Percentiles rank a stretch among this genome's conserved stretches.
Evolutionary conservation across 2,329 filamentous ascomycete species (phyloP).

Genomic region (Amesomyces nigricolor): DNA sequence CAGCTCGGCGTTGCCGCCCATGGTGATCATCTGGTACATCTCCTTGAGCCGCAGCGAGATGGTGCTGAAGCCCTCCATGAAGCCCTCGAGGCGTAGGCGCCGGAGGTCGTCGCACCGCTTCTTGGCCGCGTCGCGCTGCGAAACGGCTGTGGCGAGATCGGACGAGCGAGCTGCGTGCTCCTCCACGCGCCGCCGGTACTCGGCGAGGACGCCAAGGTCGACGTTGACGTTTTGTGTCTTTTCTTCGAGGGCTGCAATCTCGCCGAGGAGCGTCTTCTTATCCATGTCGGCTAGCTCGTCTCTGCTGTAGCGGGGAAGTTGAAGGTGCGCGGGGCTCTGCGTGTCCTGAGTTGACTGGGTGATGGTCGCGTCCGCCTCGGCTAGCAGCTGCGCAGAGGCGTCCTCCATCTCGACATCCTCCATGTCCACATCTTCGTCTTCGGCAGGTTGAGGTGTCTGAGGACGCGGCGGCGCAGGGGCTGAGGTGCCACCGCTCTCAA

Average conservation of each 20-base stretch:
- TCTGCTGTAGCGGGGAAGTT: conserved; percentile 71
- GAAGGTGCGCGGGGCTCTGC: conserved; percentile 38
- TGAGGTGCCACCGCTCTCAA: conserved; percentile 39
- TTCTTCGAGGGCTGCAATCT: conserved; percentile 58
- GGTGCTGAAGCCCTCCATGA: conserved; percentile 94
- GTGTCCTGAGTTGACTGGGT: conserved; percentile 25
- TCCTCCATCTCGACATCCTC: conserved; percentile 25
- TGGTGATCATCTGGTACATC: conserved; percentile 99
- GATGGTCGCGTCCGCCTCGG: conserved; percentile 28
- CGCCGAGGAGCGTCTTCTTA: conserved; percentile 55
- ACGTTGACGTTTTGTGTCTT: conserved; percentile 80
- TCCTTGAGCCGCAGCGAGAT: conserved; percentile 96
- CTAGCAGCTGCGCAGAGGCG: conserved; percentile 26
- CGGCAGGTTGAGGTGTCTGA: conserved; percentile 24
- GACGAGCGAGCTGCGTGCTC: conserved; percentile 50
- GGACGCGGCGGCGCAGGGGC: conserved; percentile 25
- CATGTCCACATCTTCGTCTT: conserved; percentile 21
- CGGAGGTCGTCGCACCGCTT: conserved; percentile 88
- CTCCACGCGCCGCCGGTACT: conserved; percentile 37
- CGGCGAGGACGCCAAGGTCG: conserved; percentile 68
- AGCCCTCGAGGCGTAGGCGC: conserved; percentile 83
- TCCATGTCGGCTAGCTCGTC: conserved; percentile 64
- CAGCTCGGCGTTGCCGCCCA: conserved; percentile 96
- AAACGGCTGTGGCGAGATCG: conserved; percentile 74
- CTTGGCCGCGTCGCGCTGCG: conserved; percentile 78